These are phyloP conservation scores for Vitis labrusca DNA, from an alignment of 164 flowering plant species.

Conservation along the genomic window DNA sequence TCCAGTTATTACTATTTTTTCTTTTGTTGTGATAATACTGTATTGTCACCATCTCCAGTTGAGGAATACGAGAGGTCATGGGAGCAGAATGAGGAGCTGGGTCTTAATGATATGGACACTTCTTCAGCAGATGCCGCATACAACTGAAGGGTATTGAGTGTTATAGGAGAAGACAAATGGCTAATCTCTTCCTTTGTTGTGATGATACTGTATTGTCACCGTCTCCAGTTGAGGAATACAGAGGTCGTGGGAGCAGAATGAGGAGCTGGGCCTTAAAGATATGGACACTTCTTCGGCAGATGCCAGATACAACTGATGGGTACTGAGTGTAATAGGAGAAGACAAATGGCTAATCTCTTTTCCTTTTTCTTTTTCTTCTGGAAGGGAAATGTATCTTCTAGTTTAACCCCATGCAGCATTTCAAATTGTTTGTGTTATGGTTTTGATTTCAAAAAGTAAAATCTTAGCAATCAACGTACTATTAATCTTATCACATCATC, in stretches of 20 bases:
- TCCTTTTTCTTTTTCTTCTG: too few species aligned
- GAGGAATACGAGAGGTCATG: slow-evolving; percentile 92
- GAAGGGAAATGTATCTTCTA: too few species aligned
- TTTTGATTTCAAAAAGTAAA: too few species aligned
- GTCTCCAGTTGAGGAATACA: slow-evolving; percentile 77
- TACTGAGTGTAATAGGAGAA: too few species aligned
- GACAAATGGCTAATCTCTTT: too few species aligned
- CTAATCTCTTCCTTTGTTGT: neutral
- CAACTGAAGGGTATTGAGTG: neutral
- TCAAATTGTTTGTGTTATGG: too few species aligned
- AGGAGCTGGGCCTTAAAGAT: slow-evolving; percentile 92
- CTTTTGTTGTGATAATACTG: neutral
- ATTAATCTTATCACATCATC: too few species aligned
- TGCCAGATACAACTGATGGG: slow-evolving; percentile 45
- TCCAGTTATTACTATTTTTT: neutral
- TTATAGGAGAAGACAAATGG: too few species aligned
- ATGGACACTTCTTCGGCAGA: slow-evolving; percentile 91
- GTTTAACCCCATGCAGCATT: too few species aligned
- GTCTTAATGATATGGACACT: slow-evolving; percentile 93
- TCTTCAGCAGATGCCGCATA: slow-evolving; percentile 86
- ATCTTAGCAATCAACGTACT: too few species aligned
- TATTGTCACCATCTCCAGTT: slow-evolving; percentile 34
- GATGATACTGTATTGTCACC: neutral
- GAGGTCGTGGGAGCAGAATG: slow-evolving; percentile 96
- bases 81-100: slow-evolving; percentile 96